Evolutionary conservation across 345 rosid genomes (phyloP).

Genomic region (Theobroma cacao): DNA sequence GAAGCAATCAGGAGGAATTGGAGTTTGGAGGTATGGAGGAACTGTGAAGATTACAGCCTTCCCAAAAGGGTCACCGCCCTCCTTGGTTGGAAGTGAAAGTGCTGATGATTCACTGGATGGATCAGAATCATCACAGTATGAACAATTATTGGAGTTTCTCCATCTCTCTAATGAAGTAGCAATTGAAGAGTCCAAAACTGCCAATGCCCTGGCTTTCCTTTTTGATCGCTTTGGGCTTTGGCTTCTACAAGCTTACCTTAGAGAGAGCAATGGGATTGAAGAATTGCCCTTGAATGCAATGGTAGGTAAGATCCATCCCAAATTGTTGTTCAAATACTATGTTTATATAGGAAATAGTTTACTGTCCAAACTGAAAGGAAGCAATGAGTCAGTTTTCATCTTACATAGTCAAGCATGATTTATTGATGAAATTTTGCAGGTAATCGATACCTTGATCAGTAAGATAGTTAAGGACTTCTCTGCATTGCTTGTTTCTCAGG

Average conservation of each 20-base stretch:
- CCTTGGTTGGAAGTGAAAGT: slow-evolving; percentile 68
- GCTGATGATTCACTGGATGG: slow-evolving; percentile 82
- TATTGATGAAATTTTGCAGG: slow-evolving; percentile 39
- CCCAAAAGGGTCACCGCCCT: slow-evolving; percentile 63
- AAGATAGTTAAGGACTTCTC: slow-evolving; percentile 93
- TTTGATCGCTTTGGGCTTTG: slow-evolving; percentile 83
- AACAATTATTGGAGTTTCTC: slow-evolving; percentile 79
- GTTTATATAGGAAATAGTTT: background rate
- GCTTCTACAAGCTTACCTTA: slow-evolving; percentile 79
- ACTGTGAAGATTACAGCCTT: slow-evolving; percentile 83
- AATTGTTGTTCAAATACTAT: background rate
- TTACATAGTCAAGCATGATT: slow-evolving; percentile 14
- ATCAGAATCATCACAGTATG: slow-evolving; percentile 87
- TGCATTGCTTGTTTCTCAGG: slow-evolving; percentile 78
- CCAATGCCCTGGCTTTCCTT: slow-evolving; percentile 70
- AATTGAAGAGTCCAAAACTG: slow-evolving; percentile 72
- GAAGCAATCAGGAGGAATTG: slow-evolving; percentile 92
- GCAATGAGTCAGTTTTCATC: background rate
- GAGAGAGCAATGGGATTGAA: slow-evolving; percentile 56
- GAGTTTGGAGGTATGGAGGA: slow-evolving; percentile 98
- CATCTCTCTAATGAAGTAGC: slow-evolving; percentile 80
- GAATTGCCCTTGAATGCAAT: slow-evolving; percentile 85
- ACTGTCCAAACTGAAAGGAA: background rate
- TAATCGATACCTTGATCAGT: slow-evolving; percentile 76
- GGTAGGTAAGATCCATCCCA: slow-evolving; percentile 69